Percentiles rank a stretch among this genome's conserved stretches.
phyloP scores from a whole-genome alignment of 2,329 filamentous ascomycete species.

The Cladorrhinum sp. region DNA sequence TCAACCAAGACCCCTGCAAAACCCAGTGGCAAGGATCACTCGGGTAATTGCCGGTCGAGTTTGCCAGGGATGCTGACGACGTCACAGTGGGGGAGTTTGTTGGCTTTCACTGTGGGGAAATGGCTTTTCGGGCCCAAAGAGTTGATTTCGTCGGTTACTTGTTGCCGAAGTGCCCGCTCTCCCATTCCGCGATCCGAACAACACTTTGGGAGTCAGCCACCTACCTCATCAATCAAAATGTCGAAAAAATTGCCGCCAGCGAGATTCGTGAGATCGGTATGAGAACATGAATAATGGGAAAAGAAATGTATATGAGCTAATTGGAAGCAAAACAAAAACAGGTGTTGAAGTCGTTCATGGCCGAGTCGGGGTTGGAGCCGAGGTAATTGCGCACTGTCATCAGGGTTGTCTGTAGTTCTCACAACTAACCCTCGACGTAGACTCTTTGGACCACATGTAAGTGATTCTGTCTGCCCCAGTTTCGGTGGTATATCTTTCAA shows the following conservation, averaged over 20 bases:
- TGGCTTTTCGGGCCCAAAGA: background rate
- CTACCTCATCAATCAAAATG: slow-evolving; percentile 28
- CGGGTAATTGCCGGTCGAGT: background rate
- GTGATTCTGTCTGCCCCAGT: slow-evolving; percentile 9
- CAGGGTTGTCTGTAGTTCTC: background rate
- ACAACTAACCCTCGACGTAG: slow-evolving; percentile 26
- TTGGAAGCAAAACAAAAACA: slow-evolving; percentile 39
- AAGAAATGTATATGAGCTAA: background rate
- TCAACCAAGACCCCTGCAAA: background rate
- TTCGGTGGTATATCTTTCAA: background rate
- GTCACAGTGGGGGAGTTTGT: background rate
- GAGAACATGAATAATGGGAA: background rate
- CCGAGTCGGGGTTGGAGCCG: slow-evolving; percentile 82
- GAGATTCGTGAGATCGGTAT: slow-evolving; percentile 34
- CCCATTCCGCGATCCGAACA: background rate
- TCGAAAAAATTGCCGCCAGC: slow-evolving; percentile 30
- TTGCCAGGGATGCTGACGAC: background rate
- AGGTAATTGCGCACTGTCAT: slow-evolving; percentile 51
- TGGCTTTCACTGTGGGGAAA: background rate
- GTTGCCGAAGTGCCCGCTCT: background rate
- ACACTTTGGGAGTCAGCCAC: background rate
- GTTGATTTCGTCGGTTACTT: background rate
- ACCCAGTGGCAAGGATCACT: background rate
- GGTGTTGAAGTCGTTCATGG: slow-evolving; percentile 84
- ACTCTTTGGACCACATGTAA: slow-evolving; percentile 42